Conservation (phyloP, 1,284 basidiomycete genomes). For the Lignosus rhinocerotis region DNA sequence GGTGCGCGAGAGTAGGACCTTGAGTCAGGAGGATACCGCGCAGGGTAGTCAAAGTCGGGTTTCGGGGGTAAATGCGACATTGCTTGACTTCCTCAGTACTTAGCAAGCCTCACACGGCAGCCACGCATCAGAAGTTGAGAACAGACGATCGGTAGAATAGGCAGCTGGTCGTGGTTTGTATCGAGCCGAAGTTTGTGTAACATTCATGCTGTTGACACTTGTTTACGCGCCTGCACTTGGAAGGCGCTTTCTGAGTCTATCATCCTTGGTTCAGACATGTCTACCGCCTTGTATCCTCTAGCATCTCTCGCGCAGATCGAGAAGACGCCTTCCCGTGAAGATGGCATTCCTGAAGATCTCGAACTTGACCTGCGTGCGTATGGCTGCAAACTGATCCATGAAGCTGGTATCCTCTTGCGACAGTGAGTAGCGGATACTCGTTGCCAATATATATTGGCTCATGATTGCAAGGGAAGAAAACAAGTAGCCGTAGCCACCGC, state of each 20-base stretch:
- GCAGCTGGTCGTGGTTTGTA: conserved; percentile 6
- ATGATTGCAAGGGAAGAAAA: conserved; percentile 56
- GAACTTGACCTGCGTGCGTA: conserved; percentile 87
- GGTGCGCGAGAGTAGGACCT: conserved; percentile 25
- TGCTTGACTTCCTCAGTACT: not conserved
- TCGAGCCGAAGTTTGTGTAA: conserved; percentile 7
- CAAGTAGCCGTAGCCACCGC: conserved; percentile 97
- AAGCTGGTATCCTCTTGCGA: conserved; percentile 87
- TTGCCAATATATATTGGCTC: not conserved
- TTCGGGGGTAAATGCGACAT: conserved; percentile 36
- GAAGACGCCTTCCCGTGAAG: conserved; percentile 76
- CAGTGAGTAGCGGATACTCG: conserved; percentile 55
- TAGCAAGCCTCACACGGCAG: not conserved
- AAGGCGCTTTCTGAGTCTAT: not conserved
- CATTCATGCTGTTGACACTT: conserved; percentile 19
- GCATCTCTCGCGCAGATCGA: conserved; percentile 81
- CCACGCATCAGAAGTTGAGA: not conserved
- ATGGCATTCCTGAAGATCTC: conserved; percentile 79
- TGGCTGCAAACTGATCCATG: conserved; percentile 92
- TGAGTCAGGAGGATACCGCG: conserved; percentile 29
- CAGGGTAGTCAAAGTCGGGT: conserved; percentile 34
- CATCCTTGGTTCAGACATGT: conserved; percentile 34
- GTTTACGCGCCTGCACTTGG: conserved; percentile 15
- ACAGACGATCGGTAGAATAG: not conserved
- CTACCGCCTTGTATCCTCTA: conserved; percentile 76